These are phyloP conservation scores for Fusarium solani-melongenae DNA, from an alignment of 2,329 filamentous ascomycete genomes.

Conservation along the genomic window DNA sequence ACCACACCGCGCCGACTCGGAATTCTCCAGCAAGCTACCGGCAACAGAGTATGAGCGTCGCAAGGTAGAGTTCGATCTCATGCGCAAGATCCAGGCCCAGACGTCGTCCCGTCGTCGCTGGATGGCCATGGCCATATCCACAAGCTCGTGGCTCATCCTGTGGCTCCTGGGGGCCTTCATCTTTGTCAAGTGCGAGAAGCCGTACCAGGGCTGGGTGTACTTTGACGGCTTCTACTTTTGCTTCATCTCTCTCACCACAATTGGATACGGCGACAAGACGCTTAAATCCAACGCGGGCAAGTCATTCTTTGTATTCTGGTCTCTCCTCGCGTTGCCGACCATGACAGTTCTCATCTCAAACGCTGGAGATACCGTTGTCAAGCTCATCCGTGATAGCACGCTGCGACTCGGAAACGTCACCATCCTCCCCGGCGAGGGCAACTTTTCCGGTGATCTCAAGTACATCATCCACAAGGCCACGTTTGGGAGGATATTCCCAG, in stretches of 20 bases:
- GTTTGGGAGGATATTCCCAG: slow-evolving; percentile 54
- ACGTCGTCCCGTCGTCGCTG: slow-evolving; percentile 76
- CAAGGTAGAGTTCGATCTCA: slow-evolving; percentile 78
- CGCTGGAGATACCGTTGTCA: slow-evolving; percentile 85
- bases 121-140: slow-evolving; percentile 76
- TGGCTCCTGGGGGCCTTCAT: slow-evolving; percentile 85
- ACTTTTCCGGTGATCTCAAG: slow-evolving; percentile 59
- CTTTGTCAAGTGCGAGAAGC: slow-evolving; percentile 67
- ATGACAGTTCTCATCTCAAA: slow-evolving; percentile 89
- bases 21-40: slow-evolving; percentile 25
- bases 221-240: slow-evolving; percentile 88
- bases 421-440: slow-evolving; percentile 68
- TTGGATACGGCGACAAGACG: slow-evolving; percentile 86
- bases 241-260: slow-evolving; percentile 84
- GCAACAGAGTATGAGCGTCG: slow-evolving; percentile 67
- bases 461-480: slow-evolving; percentile 56
- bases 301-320: slow-evolving; percentile 95
- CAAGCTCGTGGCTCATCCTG: slow-evolving; percentile 75
- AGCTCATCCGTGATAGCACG: slow-evolving; percentile 65
- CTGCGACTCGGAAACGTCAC: slow-evolving; percentile 68
- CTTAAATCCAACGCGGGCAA: slow-evolving; percentile 82
- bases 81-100: slow-evolving; percentile 81
- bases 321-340: slow-evolving; percentile 83
- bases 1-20: slow-evolving; percentile 13
- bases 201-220: slow-evolving; percentile 74